Conservation (phyloP, 2,329 filamentous ascomycete genomes). For the Fusarium sp. region DNA sequence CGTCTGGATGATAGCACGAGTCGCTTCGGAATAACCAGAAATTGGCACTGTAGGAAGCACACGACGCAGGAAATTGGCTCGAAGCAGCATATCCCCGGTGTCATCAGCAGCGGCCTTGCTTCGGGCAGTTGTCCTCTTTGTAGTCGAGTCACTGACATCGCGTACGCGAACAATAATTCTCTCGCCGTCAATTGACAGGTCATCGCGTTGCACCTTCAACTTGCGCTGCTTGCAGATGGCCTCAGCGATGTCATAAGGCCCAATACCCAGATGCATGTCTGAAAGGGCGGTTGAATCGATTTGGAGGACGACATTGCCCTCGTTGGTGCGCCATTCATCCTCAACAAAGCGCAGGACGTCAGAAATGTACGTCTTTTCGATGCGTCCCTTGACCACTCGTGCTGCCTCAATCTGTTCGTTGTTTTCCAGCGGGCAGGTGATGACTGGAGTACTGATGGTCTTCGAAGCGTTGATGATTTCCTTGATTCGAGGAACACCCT, state of each 20-base stretch:
- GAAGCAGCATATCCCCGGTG: slow-evolving; percentile 66
- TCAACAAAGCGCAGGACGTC: slow-evolving; percentile 84
- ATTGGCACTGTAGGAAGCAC: slow-evolving; percentile 83
- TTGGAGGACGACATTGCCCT: slow-evolving; percentile 78
- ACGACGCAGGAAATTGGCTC: slow-evolving; percentile 85
- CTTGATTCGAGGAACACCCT: slow-evolving; percentile 99
- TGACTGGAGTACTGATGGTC: slow-evolving; percentile 91
- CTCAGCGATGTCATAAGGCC: slow-evolving; percentile 72
- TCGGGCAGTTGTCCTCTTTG: slow-evolving; percentile 55
- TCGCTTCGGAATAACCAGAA: slow-evolving; percentile 85
- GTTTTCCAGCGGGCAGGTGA: slow-evolving; percentile 83
- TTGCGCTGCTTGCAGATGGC: slow-evolving; percentile 84
- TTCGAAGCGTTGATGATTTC: slow-evolving; percentile 99
- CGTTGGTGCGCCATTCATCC: slow-evolving; percentile 82
- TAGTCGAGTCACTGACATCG: slow-evolving; percentile 59
- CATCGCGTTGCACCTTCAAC: slow-evolving; percentile 73
- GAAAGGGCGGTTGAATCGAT: slow-evolving; percentile 81
- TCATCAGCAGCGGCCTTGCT: slow-evolving; percentile 56
- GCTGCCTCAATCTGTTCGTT: slow-evolving; percentile 77
- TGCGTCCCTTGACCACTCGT: slow-evolving; percentile 88
- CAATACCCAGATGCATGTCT: slow-evolving; percentile 82
- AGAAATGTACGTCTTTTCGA: slow-evolving; percentile 91
- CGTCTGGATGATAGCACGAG: slow-evolving; percentile 87
- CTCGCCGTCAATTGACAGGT: slow-evolving; percentile 67
- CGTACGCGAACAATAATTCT: slow-evolving; percentile 77